Conservation (phyloP, 495 filamentous ascomycete genomes). For the Podospora bellae-mahoneyi region DNA sequence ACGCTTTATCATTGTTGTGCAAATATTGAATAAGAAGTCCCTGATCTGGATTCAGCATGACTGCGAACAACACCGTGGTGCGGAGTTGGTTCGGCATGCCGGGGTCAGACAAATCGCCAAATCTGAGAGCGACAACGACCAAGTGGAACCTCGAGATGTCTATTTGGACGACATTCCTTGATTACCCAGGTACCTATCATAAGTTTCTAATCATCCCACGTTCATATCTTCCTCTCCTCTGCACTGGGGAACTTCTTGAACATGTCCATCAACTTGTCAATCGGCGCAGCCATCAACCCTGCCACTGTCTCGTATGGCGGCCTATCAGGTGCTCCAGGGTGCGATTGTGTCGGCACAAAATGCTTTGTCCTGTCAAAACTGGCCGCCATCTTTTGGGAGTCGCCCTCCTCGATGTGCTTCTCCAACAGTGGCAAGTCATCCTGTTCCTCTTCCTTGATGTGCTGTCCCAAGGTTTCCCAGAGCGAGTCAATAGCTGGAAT, state of each 20-base stretch:
- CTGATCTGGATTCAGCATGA: background rate
- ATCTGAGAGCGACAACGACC: background rate
- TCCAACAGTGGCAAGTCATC: constrained; percentile 58
- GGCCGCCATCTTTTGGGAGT: constrained; percentile 46
- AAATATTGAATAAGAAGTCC: background rate
- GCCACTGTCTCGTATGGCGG: constrained; percentile 51
- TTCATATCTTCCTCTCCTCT: background rate
- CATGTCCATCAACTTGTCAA: constrained; percentile 51
- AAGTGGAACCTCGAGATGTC: background rate
- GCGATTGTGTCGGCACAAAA: constrained; percentile 57
- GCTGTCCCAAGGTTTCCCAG: constrained; percentile 49
- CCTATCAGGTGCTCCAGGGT: constrained; percentile 51
- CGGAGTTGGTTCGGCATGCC: background rate
- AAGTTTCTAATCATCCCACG: no score
- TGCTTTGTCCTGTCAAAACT: constrained; percentile 58
- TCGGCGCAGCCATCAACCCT: constrained; percentile 48
- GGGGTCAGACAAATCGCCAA: background rate
- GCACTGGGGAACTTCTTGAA: constrained; percentile 47
- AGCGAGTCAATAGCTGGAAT: constrained; percentile 50
- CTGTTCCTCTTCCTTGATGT: constrained; percentile 61
- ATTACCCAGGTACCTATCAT: background rate
- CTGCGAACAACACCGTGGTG: background rate
- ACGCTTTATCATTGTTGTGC: background rate
- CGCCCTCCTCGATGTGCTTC: constrained; percentile 34
- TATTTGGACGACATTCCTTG: background rate